Evolutionary conservation across 2,329 filamentous ascomycete genomes (phyloP).

Genomic region (Colletotrichum orbiculare): DNA sequence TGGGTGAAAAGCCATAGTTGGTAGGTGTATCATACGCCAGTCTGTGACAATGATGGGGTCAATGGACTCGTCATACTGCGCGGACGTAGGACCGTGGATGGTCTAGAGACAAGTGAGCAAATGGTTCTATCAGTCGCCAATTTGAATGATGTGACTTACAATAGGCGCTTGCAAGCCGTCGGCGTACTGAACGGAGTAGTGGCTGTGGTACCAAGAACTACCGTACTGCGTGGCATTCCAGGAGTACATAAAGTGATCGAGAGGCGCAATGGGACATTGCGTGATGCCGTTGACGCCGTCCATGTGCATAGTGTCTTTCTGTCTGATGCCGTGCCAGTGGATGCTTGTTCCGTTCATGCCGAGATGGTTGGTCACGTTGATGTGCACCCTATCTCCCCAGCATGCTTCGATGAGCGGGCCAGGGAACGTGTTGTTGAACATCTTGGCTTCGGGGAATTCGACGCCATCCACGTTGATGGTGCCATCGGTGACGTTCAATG

Average conservation of each 20-base stretch:
- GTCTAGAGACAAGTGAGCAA: conserved; percentile 17
- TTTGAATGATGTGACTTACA: conserved; percentile 42
- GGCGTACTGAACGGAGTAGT: conserved; percentile 54
- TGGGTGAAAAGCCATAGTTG: too few relatives aligned
- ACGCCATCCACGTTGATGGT: conserved; percentile 40
- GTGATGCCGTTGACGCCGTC: conserved; percentile 47
- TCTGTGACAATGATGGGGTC: conserved; percentile 36
- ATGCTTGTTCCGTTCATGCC: conserved; percentile 57
- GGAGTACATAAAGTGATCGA: conserved; percentile 39
- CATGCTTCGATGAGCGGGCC: conserved; percentile 44
- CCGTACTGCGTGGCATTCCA: conserved; percentile 53
- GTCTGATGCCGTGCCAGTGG: conserved; percentile 66
- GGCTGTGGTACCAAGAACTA: conserved; percentile 54
- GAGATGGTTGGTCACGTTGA: conserved; percentile 74
- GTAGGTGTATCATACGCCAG: conserved; percentile 26
- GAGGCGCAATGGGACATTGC: conserved; percentile 67
- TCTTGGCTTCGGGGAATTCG: conserved; percentile 38
- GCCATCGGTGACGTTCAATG: conserved; percentile 37
- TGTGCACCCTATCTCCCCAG: conserved; percentile 42
- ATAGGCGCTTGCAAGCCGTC: conserved; percentile 67
- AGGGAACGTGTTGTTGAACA: conserved; percentile 43
- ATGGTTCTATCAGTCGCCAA: background rate
- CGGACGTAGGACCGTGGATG: conserved; percentile 35
- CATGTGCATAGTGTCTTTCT: conserved; percentile 43
- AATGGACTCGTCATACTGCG: conserved; percentile 34